Base-by-base conservation (phyloP, 306 rosid species). In the Begonia peltatifolia region DNA sequence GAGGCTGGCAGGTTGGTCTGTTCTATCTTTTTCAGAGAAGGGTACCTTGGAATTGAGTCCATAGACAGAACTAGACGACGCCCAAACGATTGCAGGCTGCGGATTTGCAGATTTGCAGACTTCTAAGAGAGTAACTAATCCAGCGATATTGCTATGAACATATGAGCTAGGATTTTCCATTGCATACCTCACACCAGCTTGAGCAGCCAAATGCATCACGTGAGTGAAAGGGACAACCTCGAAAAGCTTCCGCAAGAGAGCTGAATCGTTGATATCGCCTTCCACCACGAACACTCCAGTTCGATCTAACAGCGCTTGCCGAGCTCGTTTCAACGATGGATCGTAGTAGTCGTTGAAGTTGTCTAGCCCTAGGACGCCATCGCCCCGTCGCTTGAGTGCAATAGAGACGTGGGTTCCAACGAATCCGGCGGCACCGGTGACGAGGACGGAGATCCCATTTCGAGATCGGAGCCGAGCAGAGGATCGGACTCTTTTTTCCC, bases 111-210 rank as follows among this genome's bases (percentile, higher is more conserved):
- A 30, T 30, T 30, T 85, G 68, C 95, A 90, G 38, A 82, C 92
- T 53, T 90, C 97, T 55, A 90, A 84, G 15, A 90, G 77, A 73
- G 71, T 90, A 17, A 90, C 97, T 60, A 90, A 63, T 56, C 97
- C 97, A 61, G 95, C 97, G 56, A 90, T 78, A 47, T 90, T 90
- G 66, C 95, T 90, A 71, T 90, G 97, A 43, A 90, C 95, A 73
- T 90, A 90, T 20, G 97, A 85, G 12, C 83, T 70, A 41, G 97
- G 97, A 69, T 90, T 90, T 61, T 85, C 94, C 95, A 90, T 85
- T 41, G 97, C 97, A 58, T 90, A 90, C 94, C 97, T 85, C 70
- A 90, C 97, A 54, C 97, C 38, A 30, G 38, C 38, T 9, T 30
- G 38, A 5, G 38, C 38, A 0, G 38, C 38, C 38, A 30, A 30